Conservation (phyloP, 139 green algal species). For the Cymbomonas tetramitiformis region DNA sequence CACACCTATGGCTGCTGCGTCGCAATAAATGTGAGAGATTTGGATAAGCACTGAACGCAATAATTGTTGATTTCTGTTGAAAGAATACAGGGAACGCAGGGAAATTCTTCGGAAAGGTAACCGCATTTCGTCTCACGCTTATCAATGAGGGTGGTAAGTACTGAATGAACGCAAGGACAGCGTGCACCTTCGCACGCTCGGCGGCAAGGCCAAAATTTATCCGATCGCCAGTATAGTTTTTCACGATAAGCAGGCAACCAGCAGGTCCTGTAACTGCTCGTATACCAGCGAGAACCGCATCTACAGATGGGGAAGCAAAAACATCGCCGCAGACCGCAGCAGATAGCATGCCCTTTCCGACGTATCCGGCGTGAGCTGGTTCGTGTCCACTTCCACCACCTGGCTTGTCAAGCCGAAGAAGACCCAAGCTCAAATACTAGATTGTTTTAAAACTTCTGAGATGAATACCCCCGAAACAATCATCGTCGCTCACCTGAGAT, state of each 20-base stretch:
- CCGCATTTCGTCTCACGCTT: no score
- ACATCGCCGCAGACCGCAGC: slow-evolving; percentile 77
- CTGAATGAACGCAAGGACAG: no score
- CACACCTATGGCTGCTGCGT: no score
- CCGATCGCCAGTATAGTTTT: slow-evolving; percentile 85
- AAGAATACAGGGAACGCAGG: no score
- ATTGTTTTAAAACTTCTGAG: background rate
- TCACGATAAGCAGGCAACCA: slow-evolving; percentile 62
- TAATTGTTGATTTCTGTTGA: no score
- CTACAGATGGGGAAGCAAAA: slow-evolving; percentile 56
- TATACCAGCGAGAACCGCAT: slow-evolving; percentile 65
- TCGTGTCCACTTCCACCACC: slow-evolving; percentile 75
- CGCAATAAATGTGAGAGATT: no score
- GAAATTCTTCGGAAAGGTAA: no score
- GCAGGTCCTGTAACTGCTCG: slow-evolving; percentile 35
- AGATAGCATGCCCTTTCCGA: slow-evolving; percentile 68
- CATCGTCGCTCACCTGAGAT: slow-evolving; percentile 31
- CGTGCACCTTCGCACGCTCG: slow-evolving; percentile 63
- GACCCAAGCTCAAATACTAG: no score
- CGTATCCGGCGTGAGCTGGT: slow-evolving; percentile 56
- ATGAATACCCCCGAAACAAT: no score
- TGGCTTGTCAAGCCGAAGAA: no score
- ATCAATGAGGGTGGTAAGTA: no score
- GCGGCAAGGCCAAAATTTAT: slow-evolving; percentile 81
- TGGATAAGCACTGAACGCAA: no score